Evolutionary conservation across 2,329 filamentous ascomycete species (phyloP).

Genomic region (Penicillium sp.): DNA sequence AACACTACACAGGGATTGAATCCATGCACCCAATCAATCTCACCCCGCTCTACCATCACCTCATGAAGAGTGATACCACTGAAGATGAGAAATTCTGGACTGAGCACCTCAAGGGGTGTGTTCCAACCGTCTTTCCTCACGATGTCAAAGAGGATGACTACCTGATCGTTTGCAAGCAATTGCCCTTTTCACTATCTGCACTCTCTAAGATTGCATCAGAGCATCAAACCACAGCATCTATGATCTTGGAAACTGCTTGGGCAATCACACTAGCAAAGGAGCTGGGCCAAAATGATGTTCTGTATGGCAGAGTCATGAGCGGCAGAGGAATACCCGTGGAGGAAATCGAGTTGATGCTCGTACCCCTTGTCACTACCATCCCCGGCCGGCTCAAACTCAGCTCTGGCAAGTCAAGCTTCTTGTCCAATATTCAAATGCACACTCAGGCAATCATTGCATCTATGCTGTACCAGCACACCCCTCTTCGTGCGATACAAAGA

Average conservation of each 20-base stretch:
- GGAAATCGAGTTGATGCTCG: constrained; percentile 1
- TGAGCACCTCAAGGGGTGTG: background rate
- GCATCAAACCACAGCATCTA: background rate
- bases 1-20: constrained; percentile 12
- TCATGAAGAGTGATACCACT: background rate
- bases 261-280: background rate
- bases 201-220: background rate
- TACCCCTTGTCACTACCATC: constrained; percentile 4
- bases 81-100: background rate
- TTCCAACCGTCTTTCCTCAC: background rate
- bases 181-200: background rate
- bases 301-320: constrained; percentile 5
- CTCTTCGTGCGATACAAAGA: constrained; percentile 1
- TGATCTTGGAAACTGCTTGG: constrained; percentile 5
- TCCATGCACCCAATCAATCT: background rate
- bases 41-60: constrained; percentile 1
- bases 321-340: background rate
- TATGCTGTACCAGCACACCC: constrained; percentile 4
- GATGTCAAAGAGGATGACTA: background rate
- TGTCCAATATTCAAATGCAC: background rate
- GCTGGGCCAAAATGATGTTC: background rate
- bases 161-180: background rate
- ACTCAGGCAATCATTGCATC: background rate
- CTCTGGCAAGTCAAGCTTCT: background rate
- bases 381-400: constrained; percentile 1